phyloP scores from a whole-genome alignment of 2,329 filamentous ascomycete species.

The Hypomyces rosellus region DNA sequence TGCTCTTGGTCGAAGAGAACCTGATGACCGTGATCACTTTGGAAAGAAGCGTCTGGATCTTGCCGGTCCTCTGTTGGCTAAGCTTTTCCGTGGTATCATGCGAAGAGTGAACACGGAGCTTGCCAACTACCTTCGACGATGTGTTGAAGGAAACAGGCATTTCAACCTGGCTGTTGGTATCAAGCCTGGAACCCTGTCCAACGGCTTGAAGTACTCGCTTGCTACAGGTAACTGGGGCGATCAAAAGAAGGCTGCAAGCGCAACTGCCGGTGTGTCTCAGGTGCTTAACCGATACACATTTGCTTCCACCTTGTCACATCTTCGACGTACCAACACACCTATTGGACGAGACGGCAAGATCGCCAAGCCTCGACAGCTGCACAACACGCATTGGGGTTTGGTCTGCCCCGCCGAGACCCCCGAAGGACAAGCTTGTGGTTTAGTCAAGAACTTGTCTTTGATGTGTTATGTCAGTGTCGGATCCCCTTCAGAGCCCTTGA shows the following conservation, averaged over 20 bases:
- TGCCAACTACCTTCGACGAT: slow-evolving; percentile 83
- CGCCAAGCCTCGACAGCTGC: slow-evolving; percentile 92
- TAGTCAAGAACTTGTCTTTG: slow-evolving; percentile 94
- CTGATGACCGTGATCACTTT: slow-evolving; percentile 97
- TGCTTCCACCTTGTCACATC: slow-evolving; percentile 90
- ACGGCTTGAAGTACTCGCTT: slow-evolving; percentile 91
- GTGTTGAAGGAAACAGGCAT: slow-evolving; percentile 80
- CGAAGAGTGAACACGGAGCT: slow-evolving; percentile 87
- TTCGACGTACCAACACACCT: slow-evolving; percentile 94
- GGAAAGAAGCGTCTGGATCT: slow-evolving; percentile 97
- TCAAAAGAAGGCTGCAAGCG: slow-evolving; percentile 94
- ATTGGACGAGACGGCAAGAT: slow-evolving; percentile 97
- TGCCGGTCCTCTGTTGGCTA: slow-evolving; percentile 89
- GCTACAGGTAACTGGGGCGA: slow-evolving; percentile 99
- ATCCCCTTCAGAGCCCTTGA: slow-evolving; percentile 81
- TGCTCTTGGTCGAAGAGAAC: slow-evolving; percentile 84
- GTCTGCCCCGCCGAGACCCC: slow-evolving; percentile 97
- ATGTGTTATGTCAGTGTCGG: slow-evolving; percentile 99
- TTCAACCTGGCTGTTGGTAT: slow-evolving; percentile 89
- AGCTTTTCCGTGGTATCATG: slow-evolving; percentile 88
- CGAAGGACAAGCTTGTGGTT: slow-evolving; percentile 94
- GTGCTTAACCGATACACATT: slow-evolving; percentile 98
- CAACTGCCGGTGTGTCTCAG: slow-evolving; percentile 95
- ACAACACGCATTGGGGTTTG: slow-evolving; percentile 98
- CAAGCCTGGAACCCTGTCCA: slow-evolving; percentile 85